phyloP scores from a whole-genome alignment of 352 stramenopile species.

The Pythium pyrilobum region DNA sequence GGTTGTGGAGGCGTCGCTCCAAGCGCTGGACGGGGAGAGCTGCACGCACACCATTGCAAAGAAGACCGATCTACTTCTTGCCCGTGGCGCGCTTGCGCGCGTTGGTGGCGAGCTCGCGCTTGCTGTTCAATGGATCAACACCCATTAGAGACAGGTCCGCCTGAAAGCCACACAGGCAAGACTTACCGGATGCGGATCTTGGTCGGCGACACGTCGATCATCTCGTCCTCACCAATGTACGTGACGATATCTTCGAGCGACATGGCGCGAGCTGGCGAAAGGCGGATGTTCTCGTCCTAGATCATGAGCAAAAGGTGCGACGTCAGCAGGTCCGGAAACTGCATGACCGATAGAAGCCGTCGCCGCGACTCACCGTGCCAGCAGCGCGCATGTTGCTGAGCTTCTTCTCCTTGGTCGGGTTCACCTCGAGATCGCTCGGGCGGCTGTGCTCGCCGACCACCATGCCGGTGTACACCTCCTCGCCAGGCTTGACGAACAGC shows the following conservation, averaged over 20 bases:
- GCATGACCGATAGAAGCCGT: background rate
- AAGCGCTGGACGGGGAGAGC: no score
- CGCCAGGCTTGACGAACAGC: slow-evolving; percentile 94
- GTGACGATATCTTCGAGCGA: slow-evolving; percentile 97
- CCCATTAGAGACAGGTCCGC: no score
- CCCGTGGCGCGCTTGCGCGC: slow-evolving; percentile 43
- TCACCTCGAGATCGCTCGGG: slow-evolving; percentile 95
- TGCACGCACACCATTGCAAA: no score
- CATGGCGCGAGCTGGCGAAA: slow-evolving; percentile 90
- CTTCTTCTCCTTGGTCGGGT: slow-evolving; percentile 97
- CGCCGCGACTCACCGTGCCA: slow-evolving; percentile 43
- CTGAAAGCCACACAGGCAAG: background rate
- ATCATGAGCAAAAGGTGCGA: background rate
- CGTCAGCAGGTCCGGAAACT: background rate
- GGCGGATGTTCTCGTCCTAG: slow-evolving; percentile 93
- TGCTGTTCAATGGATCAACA: no score
- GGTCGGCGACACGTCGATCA: slow-evolving; percentile 96
- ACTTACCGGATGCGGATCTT: slow-evolving; percentile 89
- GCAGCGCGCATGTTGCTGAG: slow-evolving; percentile 95
- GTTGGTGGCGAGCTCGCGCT: slow-evolving; percentile 62
- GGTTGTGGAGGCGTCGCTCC: slow-evolving; percentile 7
- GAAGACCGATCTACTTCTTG: slow-evolving; percentile 48
- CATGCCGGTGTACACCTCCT: slow-evolving; percentile 97
- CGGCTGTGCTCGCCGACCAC: slow-evolving; percentile 97
- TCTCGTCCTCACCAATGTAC: slow-evolving; percentile 97